Conservation (phyloP, 345 rosid genomes). For the Cardamine chenopodiifolia region DNA sequence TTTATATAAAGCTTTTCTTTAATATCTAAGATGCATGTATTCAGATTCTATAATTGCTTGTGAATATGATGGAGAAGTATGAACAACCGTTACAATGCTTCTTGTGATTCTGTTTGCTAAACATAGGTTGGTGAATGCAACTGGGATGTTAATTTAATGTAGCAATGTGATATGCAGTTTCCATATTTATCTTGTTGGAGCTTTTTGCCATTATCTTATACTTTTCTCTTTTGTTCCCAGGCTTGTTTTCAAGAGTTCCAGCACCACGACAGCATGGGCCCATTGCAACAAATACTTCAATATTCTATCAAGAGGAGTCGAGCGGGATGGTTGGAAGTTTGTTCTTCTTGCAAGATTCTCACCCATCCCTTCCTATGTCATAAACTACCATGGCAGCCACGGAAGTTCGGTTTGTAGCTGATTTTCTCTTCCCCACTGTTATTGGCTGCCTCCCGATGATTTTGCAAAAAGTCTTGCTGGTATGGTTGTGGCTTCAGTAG, state of each 20-base stretch:
- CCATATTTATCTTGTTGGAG: background rate
- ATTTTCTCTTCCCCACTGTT: constrained; percentile 84
- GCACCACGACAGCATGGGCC: constrained; percentile 68
- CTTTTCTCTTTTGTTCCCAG: constrained; percentile 41
- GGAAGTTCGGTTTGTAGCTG: constrained; percentile 68
- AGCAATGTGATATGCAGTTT: background rate
- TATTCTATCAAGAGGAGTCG: constrained; percentile 78
- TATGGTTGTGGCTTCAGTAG: constrained; percentile 79
- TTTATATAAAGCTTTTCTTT: background rate
- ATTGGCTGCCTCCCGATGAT: constrained; percentile 91
- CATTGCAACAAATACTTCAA: constrained; percentile 71
- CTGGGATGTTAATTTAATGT: background rate
- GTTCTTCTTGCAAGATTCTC: constrained; percentile 96
- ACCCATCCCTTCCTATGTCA: constrained; percentile 84
- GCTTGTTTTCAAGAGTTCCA: constrained; percentile 72
- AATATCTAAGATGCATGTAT: background rate
- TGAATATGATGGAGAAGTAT: background rate
- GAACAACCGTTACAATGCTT: background rate
- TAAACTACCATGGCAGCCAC: constrained; percentile 94
- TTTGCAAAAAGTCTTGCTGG: constrained; percentile 98
- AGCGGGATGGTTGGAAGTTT: constrained; percentile 92
- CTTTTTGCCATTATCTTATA: background rate
- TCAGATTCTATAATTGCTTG: background rate
- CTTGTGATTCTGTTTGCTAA: background rate
- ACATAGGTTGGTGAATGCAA: background rate